Percentiles rank a stretch among this genome's conserved stretches.
Evolutionary conservation across 441 rosid genomes (phyloP).

Genomic region (Daphne laureola): DNA sequence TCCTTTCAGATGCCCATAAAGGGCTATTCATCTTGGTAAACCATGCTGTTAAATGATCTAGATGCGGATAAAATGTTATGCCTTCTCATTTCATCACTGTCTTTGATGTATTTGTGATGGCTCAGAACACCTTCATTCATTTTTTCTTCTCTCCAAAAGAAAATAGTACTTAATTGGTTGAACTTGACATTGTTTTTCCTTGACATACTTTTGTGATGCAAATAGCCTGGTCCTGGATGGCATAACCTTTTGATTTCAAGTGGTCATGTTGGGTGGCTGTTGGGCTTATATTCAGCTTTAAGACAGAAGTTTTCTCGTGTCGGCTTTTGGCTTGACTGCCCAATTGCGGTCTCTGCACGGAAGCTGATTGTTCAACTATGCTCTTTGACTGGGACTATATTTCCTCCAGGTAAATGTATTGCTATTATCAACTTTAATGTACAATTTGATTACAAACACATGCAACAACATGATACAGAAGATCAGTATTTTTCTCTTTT

Average conservation of each 20-base stretch:
- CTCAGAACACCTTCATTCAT: too few relatives aligned
- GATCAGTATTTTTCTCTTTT: too few relatives aligned
- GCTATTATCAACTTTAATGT: not conserved
- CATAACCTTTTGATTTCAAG: constrained; percentile 80
- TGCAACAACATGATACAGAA: too few relatives aligned
- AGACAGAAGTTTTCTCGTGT: constrained; percentile 69
- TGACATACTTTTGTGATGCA: constrained; percentile 23
- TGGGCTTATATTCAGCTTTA: constrained; percentile 66
- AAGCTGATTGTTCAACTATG: constrained; percentile 91
- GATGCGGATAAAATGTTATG: constrained; percentile 1
- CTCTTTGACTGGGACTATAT: constrained; percentile 76
- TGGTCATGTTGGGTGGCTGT: constrained; percentile 80
- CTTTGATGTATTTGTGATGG: too few relatives aligned
- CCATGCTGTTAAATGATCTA: constrained; percentile 9
- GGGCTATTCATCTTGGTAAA: too few relatives aligned
- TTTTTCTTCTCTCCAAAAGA: too few relatives aligned
- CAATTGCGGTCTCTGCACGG: constrained; percentile 89
- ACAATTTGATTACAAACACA: too few relatives aligned
- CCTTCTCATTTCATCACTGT: too few relatives aligned
- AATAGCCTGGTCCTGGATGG: constrained; percentile 97
- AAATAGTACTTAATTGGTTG: too few relatives aligned
- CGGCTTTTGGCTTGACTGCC: constrained; percentile 89
- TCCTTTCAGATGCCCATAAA: too few relatives aligned
- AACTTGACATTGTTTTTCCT: constrained; percentile 9
- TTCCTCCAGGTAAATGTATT: constrained; percentile 56